Evolutionary conservation across 202 grass and related monocot species (phyloP).

Genomic region (Eragrostis tef): DNA sequence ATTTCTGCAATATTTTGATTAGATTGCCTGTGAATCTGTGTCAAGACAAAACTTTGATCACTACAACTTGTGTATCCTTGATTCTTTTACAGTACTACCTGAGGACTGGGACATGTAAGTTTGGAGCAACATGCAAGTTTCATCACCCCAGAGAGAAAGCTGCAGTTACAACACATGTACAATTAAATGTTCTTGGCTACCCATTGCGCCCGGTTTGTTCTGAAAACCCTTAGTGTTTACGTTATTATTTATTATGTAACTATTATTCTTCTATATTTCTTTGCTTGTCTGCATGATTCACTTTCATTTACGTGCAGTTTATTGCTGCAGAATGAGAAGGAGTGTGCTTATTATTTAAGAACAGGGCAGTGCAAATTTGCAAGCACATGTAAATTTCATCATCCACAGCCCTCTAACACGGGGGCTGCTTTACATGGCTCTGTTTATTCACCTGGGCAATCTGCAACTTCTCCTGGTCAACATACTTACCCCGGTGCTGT

Average conservation of each 20-base stretch:
- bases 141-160: conserved; percentile 82
- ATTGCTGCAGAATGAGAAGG: conserved; percentile 81
- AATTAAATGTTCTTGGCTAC: conserved; percentile 80
- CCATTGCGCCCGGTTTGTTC: conserved; percentile 71
- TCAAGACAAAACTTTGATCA: neutral
- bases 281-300: conserved; percentile 33
- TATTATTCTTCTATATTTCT: conserved; percentile 3
- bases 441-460: conserved; percentile 69
- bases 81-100: conserved; percentile 66
- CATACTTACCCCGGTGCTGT: conserved; percentile 62
- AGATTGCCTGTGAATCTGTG: neutral
- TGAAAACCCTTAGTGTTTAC: conserved; percentile 12
- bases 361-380: conserved; percentile 92
- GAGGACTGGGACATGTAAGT: conserved; percentile 88
- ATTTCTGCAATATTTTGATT: conserved; percentile 31
- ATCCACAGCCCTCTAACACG: conserved; percentile 84
- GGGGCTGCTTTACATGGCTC: conserved; percentile 64
- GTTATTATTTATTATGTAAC: conserved; percentile 4
- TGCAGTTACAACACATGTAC: conserved; percentile 62
- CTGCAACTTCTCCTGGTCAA: conserved; percentile 58
- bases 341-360: conserved; percentile 87
- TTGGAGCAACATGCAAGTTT: conserved; percentile 89
- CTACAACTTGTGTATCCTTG: conserved; percentile 13
- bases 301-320: conserved; percentile 51
- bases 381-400: conserved; percentile 88